Base-by-base conservation (phyloP, 2,329 filamentous ascomycete genomes). In the Sporothrix mexicana region DNA sequence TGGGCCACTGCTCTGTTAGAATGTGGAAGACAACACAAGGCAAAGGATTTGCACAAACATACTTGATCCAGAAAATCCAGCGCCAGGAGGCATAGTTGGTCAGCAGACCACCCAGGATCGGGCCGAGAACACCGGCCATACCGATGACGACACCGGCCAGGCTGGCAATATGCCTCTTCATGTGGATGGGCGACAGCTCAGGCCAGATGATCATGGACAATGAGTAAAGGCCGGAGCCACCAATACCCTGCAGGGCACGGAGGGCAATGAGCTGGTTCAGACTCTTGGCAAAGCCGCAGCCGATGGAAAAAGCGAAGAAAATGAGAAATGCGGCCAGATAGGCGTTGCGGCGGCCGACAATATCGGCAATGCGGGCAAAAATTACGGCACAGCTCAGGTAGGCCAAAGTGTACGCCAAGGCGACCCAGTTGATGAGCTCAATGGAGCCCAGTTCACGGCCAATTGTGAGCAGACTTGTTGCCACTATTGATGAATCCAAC, bases 41-140 rank as follows among this genome's bases (percentile, higher is more conserved):
- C 4, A 3, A 69, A 41, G 10, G 20, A 12, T 47, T 4, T n/a
- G 17, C 15, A n/a, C 8, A 51, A n/a, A 8, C 84, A 67, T 76
- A 87, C 86, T 89, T 90, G 77, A 90, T 86, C 85, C 86, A 89
- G 78, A 89, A 90, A 1, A 88, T 81, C 84, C 86, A 88, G 74
- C 85, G 79, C 87, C 87, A 88, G 10, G 79, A 83, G 0, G 81
- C 77, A 70, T 85, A 87, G 17, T 85, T 78, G 1, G 86, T 87
- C 55, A 88, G 76, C 4, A 87, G 47, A 1, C 86, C 86, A 20
- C 87, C 87, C 17, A 88, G 77, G 0, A 88, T 80, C 0, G 86
- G 87, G 0, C 87, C 87, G 30, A 87, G 77, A 1, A 88, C 83
- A 15, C 86, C 86, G 5, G 85, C 81, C 25, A 82, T 74, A 25